These are phyloP conservation scores for Solanum paucissectum DNA, from an alignment of 257 asterid genomes.

Conservation along the genomic window DNA sequence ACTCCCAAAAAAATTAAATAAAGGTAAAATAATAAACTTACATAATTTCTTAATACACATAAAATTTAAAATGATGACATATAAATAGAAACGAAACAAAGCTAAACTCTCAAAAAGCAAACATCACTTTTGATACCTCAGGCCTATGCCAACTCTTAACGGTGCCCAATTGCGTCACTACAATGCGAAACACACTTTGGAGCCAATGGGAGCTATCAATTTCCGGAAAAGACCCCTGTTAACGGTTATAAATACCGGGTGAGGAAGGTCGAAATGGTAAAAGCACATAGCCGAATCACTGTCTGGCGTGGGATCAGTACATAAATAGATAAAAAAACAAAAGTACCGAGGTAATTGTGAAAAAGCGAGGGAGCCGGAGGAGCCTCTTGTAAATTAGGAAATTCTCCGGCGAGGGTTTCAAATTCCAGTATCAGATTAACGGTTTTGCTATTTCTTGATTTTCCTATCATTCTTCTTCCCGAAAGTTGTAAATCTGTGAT, in stretches of 20 bases:
- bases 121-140: too few relatives aligned
- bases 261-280: neutral
- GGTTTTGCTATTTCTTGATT: neutral
- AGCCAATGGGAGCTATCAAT: slow-evolving; percentile 8
- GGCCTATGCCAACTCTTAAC: too few relatives aligned
- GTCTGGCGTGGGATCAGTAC: slow-evolving; percentile 5
- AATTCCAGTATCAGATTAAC: neutral
- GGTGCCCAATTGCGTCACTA: slow-evolving; percentile 24
- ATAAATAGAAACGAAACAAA: too few relatives aligned
- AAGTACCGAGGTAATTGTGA: neutral
- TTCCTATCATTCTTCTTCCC: slow-evolving; percentile 24
- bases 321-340: neutral
- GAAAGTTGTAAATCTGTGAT: slow-evolving; percentile 45
- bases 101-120: too few relatives aligned
- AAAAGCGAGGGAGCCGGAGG: slow-evolving; percentile 1
- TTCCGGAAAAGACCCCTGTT: slow-evolving; percentile 26
- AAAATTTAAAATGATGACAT: too few relatives aligned
- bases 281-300: neutral
- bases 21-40: too few relatives aligned
- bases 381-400: neutral
- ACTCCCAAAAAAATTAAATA: too few relatives aligned
- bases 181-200: neutral
- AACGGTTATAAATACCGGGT: slow-evolving; percentile 15
- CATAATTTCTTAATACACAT: too few relatives aligned
- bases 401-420: neutral